Percentiles rank a stretch among this genome's conserved stretches.
Evolutionary conservation across 306 rosid species (phyloP).

Genomic region (Trichosanthes truncata): DNA sequence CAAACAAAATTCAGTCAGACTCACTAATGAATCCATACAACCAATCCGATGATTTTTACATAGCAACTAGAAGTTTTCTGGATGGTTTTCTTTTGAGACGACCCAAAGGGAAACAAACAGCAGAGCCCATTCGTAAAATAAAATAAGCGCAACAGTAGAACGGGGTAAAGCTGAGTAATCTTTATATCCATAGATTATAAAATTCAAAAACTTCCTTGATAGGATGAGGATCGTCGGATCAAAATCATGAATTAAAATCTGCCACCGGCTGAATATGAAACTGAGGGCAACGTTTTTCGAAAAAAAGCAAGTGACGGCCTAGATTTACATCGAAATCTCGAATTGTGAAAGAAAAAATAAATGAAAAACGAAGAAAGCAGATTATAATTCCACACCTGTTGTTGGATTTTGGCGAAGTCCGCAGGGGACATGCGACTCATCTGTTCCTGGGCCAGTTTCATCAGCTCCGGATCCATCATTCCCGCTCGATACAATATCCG

Average conservation of each 20-base stretch:
- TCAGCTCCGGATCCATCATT: slow-evolving; percentile 94
- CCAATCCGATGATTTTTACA: background rate
- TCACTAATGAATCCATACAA: background rate
- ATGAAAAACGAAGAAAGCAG: background rate
- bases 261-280: background rate
- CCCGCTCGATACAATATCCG: slow-evolving; percentile 29
- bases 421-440: slow-evolving; percentile 97
- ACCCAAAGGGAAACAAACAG: background rate
- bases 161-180: too few relatives aligned
- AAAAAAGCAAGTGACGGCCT: background rate
- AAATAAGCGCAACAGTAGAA: background rate
- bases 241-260: background rate
- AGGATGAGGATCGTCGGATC: background rate
- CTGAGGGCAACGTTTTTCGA: background rate
- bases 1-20: background rate
- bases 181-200: too few relatives aligned
- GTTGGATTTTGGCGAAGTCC: slow-evolving; percentile 83
- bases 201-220: background rate
- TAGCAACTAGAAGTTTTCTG: background rate
- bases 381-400: slow-evolving; percentile 37
- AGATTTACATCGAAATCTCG: background rate
- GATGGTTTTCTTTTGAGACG: background rate
- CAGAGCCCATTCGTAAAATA: background rate
- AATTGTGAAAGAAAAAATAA: background rate
- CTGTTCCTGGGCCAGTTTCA: slow-evolving; percentile 86